A percentile compares a stretch with the other conserved stretches of the same genome.
These are phyloP conservation scores for Rhododendron vialii DNA, from an alignment of 148 eudicot species.

Conservation along the genomic window DNA sequence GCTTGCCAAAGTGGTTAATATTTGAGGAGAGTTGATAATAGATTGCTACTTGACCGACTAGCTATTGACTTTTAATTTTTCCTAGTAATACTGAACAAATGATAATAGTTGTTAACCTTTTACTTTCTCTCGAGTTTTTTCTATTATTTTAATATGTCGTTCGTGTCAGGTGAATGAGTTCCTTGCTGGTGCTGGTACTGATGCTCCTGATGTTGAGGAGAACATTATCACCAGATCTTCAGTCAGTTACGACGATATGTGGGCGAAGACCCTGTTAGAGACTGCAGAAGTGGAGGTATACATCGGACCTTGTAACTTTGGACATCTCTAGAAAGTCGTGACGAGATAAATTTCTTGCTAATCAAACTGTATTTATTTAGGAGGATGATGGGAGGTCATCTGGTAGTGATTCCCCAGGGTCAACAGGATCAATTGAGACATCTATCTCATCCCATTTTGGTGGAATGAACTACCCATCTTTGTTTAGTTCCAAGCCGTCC, in stretches of 20 bases:
- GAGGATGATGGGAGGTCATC: conserved; percentile 86
- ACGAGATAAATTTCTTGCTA: background rate
- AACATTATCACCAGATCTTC: conserved; percentile 74
- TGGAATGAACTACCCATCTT: conserved; percentile 93
- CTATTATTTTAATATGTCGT: background rate
- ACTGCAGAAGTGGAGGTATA: conserved; percentile 75
- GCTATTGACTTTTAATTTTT: background rate
- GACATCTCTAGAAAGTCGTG: background rate
- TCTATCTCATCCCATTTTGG: conserved; percentile 98
- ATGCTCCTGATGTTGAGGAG: conserved; percentile 99
- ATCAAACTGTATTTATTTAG: conserved; percentile 24
- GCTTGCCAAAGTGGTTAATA: background rate
- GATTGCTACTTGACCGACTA: background rate
- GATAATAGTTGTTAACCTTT: background rate
- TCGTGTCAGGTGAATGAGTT: conserved; percentile 82
- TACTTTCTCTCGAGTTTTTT: background rate
- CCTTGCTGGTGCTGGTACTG: conserved; percentile 97
- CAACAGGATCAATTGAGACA: conserved; percentile 87
- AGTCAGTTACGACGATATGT: conserved; percentile 88
- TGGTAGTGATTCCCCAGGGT: conserved; percentile 91
- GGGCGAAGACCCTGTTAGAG: conserved; percentile 98
- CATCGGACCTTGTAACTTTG: background rate
- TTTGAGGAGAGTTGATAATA: background rate
- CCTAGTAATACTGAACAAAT: background rate
- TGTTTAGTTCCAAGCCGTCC: conserved; percentile 86